phyloP scores from a whole-genome alignment of 495 filamentous ascomycete species.

The Cercophora scortea region DNA sequence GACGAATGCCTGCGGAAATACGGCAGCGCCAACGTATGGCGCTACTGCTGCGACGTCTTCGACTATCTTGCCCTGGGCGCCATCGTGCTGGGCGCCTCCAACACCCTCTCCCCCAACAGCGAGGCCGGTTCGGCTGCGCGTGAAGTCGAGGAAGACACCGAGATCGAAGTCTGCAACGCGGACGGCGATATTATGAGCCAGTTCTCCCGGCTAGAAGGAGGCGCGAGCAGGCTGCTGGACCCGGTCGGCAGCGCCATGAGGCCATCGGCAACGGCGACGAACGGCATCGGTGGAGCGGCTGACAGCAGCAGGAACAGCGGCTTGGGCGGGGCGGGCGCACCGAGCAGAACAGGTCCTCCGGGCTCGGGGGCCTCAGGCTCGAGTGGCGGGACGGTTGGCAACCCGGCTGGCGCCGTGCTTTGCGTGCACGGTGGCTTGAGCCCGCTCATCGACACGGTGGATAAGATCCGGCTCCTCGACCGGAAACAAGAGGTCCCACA shows the following conservation, averaged over 20 bases:
- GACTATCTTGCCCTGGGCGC: conserved; percentile 95
- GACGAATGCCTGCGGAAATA: conserved; percentile 98
- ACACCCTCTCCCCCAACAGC: conserved; percentile 50
- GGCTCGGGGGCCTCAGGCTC: conserved; percentile 69
- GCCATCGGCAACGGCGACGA: neutral
- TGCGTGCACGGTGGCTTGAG: conserved; percentile 94
- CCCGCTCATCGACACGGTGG: conserved; percentile 85
- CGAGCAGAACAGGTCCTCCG: conserved; percentile 57
- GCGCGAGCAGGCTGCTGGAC: conserved; percentile 11
- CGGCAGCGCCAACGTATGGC: conserved; percentile 94
- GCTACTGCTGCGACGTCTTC: conserved; percentile 98
- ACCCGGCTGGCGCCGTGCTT: conserved; percentile 73
- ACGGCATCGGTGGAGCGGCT: conserved; percentile 1
- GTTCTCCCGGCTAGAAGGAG: conserved; percentile 46
- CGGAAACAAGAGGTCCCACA: conserved; percentile 98
- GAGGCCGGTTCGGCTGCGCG: conserved; percentile 34
- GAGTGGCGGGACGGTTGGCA: conserved; percentile 54
- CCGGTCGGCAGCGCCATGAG: conserved; percentile 32
- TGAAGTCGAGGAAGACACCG: conserved; percentile 59
- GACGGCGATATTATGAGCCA: conserved; percentile 68
- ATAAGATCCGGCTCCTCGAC: conserved; percentile 92
- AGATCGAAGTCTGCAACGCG: conserved; percentile 86
- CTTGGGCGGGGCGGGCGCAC: conserved; percentile 1
- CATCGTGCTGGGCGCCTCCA: conserved; percentile 82
- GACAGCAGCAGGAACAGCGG: neutral